Evolutionary conservation across 2,329 filamentous ascomycete species (phyloP).

Genomic region (Parastagonospora nodorum): DNA sequence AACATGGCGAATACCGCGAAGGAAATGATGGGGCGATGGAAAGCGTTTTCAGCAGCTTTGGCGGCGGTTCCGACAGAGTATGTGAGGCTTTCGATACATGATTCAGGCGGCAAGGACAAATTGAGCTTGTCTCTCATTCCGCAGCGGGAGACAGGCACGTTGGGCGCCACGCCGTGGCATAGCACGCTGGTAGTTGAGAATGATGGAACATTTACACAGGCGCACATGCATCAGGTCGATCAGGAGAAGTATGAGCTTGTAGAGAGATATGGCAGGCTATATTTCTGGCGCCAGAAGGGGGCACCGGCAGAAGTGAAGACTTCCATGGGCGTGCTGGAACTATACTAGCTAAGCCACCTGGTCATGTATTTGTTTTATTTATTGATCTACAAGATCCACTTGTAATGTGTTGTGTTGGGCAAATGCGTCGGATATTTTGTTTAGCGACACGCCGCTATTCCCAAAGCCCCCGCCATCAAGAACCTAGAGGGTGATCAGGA

Average conservation of each 20-base stretch:
- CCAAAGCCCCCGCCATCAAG: too few species aligned
- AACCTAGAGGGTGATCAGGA: too few species aligned
- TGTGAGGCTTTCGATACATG: slow-evolving; percentile 39
- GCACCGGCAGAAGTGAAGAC: slow-evolving; percentile 1
- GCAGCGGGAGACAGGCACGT: slow-evolving; percentile 19
- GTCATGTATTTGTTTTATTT: too few species aligned
- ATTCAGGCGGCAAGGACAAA: slow-evolving; percentile 37
- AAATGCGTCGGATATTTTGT: too few species aligned
- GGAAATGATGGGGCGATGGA: slow-evolving; percentile 39
- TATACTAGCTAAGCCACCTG: background rate
- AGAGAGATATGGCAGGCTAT: slow-evolving; percentile 22
- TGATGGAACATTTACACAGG: slow-evolving; percentile 26
- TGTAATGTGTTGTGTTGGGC: too few species aligned
- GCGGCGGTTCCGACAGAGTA: slow-evolving; percentile 23
- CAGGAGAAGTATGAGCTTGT: slow-evolving; percentile 26
- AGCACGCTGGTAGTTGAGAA: slow-evolving; percentile 22
- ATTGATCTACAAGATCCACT: too few species aligned
- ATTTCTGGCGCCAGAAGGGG: slow-evolving; percentile 29
- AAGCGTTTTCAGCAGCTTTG: slow-evolving; percentile 30
- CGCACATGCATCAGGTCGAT: slow-evolving; percentile 24
- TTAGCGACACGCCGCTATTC: too few species aligned
- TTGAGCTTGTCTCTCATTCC: slow-evolving; percentile 36
- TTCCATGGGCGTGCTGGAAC: slow-evolving; percentile 3
- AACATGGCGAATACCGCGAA: slow-evolving; percentile 33
- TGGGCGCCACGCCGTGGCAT: slow-evolving; percentile 36